Evolutionary conservation across 345 rosid species (phyloP).

Genomic region (Murraya koenigii): DNA sequence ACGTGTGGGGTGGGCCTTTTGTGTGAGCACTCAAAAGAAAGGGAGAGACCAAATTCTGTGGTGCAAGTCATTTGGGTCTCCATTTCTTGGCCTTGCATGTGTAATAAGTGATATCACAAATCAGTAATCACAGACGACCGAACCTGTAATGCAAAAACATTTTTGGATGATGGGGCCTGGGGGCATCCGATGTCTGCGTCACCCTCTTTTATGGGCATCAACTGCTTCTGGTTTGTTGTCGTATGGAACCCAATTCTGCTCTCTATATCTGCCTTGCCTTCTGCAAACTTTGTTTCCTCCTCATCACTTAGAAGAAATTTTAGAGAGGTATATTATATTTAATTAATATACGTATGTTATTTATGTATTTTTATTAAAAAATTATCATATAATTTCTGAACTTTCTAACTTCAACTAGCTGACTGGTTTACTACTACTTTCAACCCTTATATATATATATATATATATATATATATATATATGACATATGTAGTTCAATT

Average conservation of each 20-base stretch:
- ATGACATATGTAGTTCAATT: too few species aligned
- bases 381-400: too few species aligned
- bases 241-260: slow-evolving; percentile 17
- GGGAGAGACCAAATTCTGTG: background rate
- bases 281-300: background rate
- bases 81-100: background rate
- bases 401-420: too few species aligned
- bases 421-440: too few species aligned
- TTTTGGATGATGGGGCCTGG: slow-evolving; percentile 4
- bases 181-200: background rate
- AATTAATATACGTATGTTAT: too few species aligned
- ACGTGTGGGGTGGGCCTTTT: slow-evolving; percentile 1
- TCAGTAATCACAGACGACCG: background rate
- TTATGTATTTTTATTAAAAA: too few species aligned
- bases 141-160: background rate
- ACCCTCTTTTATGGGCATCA: slow-evolving; percentile 11
- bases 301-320: background rate
- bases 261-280: background rate
- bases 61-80: background rate
- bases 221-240: background rate
- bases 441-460: too few species aligned
- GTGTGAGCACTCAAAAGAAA: background rate
- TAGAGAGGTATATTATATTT: too few species aligned
- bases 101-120: too few species aligned
- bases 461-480: too few species aligned